phyloP scores from a whole-genome alignment of 2,329 filamentous ascomycete genomes.

The Colletotrichum caudatum region DNA sequence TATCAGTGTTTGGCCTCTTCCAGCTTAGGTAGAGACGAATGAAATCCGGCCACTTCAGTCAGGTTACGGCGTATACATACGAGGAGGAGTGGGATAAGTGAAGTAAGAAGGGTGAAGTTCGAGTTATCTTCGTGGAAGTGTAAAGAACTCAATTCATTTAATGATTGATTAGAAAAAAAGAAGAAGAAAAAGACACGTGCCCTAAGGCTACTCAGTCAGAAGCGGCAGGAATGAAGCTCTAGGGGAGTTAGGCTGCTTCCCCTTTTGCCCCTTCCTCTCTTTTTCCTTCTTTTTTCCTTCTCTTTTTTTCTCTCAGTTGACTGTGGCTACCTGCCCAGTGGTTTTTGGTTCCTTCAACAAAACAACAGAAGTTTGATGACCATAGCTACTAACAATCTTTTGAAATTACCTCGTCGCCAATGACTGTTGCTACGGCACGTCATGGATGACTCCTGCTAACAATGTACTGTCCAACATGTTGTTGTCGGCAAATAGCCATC shows the following conservation, averaged over 20 bases:
- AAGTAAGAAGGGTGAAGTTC: too few relatives aligned
- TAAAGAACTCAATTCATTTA: too few relatives aligned
- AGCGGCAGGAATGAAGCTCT: background rate
- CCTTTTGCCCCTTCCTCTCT: background rate
- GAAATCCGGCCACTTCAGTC: too few relatives aligned
- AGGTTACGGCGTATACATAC: background rate
- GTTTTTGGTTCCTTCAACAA: background rate
- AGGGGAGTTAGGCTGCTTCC: background rate
- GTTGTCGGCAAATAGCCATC: background rate
- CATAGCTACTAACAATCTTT: background rate
- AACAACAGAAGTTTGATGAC: too few relatives aligned
- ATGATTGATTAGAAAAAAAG: too few relatives aligned
- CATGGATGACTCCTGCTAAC: background rate
- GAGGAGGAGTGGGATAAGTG: background rate
- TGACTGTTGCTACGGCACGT: background rate
- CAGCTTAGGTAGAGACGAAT: too few relatives aligned
- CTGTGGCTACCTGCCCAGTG: background rate
- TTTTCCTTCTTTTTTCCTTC: background rate
- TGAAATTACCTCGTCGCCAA: too few relatives aligned
- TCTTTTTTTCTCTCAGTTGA: too few relatives aligned
- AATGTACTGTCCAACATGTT: background rate
- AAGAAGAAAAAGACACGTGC: background rate
- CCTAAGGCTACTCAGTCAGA: background rate
- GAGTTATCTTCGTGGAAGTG: too few relatives aligned
- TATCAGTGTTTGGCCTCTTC: accelerated